Evolutionary conservation across 2,329 filamentous ascomycete species (phyloP).

Genomic region (Fusarium xyrophilum): DNA sequence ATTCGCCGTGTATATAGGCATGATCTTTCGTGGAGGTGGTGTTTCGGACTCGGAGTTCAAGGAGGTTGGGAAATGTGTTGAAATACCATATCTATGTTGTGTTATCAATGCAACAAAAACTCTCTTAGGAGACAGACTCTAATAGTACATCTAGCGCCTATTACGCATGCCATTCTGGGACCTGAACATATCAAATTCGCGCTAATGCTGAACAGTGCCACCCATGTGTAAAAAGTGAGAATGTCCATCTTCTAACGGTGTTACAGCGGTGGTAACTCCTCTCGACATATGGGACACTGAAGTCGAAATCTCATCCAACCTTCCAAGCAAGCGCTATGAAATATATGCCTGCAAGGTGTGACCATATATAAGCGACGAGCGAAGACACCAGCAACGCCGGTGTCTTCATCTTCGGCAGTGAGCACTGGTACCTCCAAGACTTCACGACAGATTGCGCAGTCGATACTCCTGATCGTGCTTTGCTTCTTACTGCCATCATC

Average conservation of each 20-base stretch:
- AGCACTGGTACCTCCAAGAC: slow-evolving; percentile 88
- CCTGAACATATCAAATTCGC: background rate
- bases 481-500: slow-evolving; percentile 46
- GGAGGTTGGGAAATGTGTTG: background rate
- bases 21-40: background rate
- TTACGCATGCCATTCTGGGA: background rate
- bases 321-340: slow-evolving; percentile 89
- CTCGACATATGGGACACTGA: slow-evolving; percentile 94
- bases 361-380: slow-evolving; percentile 92
- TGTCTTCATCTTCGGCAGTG: slow-evolving; percentile 61
- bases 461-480: slow-evolving; percentile 64
- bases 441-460: slow-evolving; percentile 96
- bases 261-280: slow-evolving; percentile 83
- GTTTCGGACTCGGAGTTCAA: slow-evolving; percentile 2
- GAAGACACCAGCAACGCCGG: slow-evolving; percentile 71
- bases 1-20: background rate
- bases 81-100: background rate
- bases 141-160: background rate
- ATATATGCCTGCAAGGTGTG: slow-evolving; percentile 94
- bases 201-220: background rate
- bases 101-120: background rate
- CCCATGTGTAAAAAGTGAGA: background rate
- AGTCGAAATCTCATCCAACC: slow-evolving; percentile 94
- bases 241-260: background rate
- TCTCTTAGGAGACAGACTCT: background rate